phyloP scores from a whole-genome alignment of 805 yeast species.

The Candida peoriensis region DNA sequence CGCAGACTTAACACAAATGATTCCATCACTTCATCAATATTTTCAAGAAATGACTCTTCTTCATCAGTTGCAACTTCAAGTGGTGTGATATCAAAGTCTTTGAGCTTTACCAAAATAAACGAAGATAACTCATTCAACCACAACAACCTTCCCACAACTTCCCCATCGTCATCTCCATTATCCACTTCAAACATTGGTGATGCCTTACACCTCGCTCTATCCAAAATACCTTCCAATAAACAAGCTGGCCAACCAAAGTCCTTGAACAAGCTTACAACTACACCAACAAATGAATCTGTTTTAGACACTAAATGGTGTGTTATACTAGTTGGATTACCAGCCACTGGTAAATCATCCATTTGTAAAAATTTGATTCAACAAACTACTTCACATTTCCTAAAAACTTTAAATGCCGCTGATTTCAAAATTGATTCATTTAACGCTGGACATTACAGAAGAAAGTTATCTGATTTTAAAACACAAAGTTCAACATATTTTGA shows the following conservation, averaged over 20 bases:
- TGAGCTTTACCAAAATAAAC: conserved; percentile 19
- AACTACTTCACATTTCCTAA: conserved; percentile 32
- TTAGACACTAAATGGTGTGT: conserved; percentile 48
- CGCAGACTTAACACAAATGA: conserved; percentile 21
- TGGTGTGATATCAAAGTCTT: conserved; percentile 9
- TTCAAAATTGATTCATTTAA: conserved; percentile 49
- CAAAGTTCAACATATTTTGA: conserved; percentile 39
- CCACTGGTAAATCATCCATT: conserved; percentile 70
- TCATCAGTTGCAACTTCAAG: conserved; percentile 19
- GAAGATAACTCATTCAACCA: conserved; percentile 3
- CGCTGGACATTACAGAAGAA: conserved; percentile 69
- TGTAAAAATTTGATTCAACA: conserved; percentile 58
- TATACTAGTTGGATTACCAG: conserved; percentile 73
- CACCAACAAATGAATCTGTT: conserved; percentile 22
- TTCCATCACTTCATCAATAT: conserved; percentile 14
- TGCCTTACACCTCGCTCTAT: conserved; percentile 14
- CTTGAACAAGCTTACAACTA: conserved; percentile 20
- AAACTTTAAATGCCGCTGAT: conserved; percentile 7
- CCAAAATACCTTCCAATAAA: conserved; percentile 6
- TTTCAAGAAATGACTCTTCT: conserved; percentile 23
- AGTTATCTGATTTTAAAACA: conserved; percentile 27
- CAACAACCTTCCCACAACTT: background rate
- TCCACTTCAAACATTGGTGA: conserved; percentile 12
- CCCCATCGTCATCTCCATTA: background rate
- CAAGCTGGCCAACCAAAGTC: conserved; percentile 18